Percentiles rank a stretch among this genome's conserved stretches.
These are phyloP conservation scores for Aquilaria agallochum DNA, from an alignment of 441 rosid species.

Conservation along the genomic window DNA sequence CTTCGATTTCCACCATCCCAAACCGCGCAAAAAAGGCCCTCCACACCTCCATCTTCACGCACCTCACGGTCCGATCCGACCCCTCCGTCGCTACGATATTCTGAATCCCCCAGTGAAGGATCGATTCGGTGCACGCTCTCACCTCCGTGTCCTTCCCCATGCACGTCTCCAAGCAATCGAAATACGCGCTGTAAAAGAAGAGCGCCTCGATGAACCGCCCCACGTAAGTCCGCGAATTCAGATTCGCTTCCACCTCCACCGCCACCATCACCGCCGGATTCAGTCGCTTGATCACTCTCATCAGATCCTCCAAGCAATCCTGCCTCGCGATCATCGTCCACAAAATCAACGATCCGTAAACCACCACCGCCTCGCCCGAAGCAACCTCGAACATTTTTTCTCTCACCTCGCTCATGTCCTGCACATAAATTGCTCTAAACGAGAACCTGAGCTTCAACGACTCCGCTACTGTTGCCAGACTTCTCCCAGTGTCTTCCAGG, in stretches of 20 bases:
- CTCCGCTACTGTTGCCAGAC: constrained; percentile 24
- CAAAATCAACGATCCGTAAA: constrained; percentile 26
- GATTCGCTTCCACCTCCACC: constrained; percentile 46
- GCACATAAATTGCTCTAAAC: constrained; percentile 22
- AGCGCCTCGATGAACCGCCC: constrained; percentile 45
- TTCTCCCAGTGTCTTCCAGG: constrained; percentile 27
- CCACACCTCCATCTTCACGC: constrained; percentile 50
- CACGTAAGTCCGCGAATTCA: constrained; percentile 42
- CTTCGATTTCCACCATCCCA: constrained; percentile 43
- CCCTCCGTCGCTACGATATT: constrained; percentile 38
- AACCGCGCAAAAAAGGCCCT: constrained; percentile 43
- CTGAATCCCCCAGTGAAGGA: constrained; percentile 19
- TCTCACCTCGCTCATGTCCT: constrained; percentile 22
- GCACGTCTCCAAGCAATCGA: constrained; percentile 44
- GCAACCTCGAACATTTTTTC: constrained; percentile 27
- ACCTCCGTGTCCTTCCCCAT: constrained; percentile 15
- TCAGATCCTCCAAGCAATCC: constrained; percentile 29
- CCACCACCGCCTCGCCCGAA: constrained; percentile 29
- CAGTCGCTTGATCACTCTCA: constrained; percentile 31
- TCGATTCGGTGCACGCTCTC: constrained; percentile 17
- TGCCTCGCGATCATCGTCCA: constrained; percentile 30
- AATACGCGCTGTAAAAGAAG: constrained; percentile 42
- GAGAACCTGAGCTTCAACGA: constrained; percentile 28
- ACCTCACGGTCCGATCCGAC: constrained; percentile 27
- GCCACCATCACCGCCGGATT: constrained; percentile 42